A percentile compares a stretch with the other conserved stretches of the same genome.
Conservation (phyloP, 495 filamentous ascomycete genomes). For the Daldinia bambusicola region DNA sequence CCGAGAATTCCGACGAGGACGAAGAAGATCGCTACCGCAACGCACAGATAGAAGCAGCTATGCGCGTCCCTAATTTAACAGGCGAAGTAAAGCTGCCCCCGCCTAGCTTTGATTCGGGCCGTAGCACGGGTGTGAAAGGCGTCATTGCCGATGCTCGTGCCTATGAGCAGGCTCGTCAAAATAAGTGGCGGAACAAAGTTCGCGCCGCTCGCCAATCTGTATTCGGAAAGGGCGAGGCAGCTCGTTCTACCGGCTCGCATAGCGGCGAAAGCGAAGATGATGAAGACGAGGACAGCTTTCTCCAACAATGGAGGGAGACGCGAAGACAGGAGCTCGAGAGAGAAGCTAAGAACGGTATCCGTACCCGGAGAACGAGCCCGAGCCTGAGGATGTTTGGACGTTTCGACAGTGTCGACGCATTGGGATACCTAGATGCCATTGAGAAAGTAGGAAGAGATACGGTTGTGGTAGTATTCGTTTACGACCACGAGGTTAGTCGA, state of each 20-base stretch:
- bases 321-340: constrained; percentile 79
- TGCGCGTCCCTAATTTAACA: constrained; percentile 65
- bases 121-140: constrained; percentile 91
- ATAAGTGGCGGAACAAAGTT: constrained; percentile 64
- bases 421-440: constrained; percentile 92
- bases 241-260: constrained; percentile 23
- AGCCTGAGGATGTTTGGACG: constrained; percentile 79
- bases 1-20: constrained; percentile 56
- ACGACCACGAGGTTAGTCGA: constrained; percentile 81
- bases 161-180: constrained; percentile 83
- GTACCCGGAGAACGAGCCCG: constrained; percentile 71
- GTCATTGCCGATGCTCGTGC: constrained; percentile 95
- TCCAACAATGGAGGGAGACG: constrained; percentile 82
- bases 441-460: constrained; percentile 85
- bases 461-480: constrained; percentile 93
- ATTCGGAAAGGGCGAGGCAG: constrained; percentile 47
- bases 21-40: constrained; percentile 68
- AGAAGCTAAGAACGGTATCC: constrained; percentile 54
- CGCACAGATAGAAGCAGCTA: constrained; percentile 67
- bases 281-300: constrained; percentile 82
- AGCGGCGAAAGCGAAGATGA: constrained; percentile 66
- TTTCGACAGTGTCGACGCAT: constrained; percentile 85
- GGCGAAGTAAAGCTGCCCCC: constrained; percentile 68
- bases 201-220: constrained; percentile 58
- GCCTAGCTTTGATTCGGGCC: constrained; percentile 75